A percentile compares a stretch with the other conserved stretches of the same genome.
Conservation (phyloP, 768 basidiomycete genomes). For the Phaeotremella skinneri region DNA sequence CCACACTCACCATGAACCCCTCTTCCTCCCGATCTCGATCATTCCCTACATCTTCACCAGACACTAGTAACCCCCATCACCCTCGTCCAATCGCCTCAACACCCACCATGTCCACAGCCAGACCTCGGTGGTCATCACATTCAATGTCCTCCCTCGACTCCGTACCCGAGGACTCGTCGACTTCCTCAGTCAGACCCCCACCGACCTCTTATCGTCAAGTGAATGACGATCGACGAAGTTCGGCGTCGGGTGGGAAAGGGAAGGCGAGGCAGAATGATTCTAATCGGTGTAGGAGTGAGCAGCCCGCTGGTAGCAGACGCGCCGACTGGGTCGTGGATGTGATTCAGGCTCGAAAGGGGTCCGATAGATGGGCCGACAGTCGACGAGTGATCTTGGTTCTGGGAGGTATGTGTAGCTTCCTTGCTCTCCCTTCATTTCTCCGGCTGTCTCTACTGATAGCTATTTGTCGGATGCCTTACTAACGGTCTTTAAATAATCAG, state of each 20-base stretch:
- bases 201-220: background rate
- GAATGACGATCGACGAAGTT: background rate
- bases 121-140: background rate
- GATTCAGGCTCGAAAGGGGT: conserved; percentile 15
- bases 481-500: conserved; percentile 7
- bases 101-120: background rate
- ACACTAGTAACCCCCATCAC: background rate
- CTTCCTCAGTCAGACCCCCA: background rate
- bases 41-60: background rate
- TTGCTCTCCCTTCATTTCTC: background rate
- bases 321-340: conserved; percentile 35
- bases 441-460: background rate
- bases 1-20: background rate
- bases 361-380: conserved; percentile 19
- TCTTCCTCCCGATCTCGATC: background rate
- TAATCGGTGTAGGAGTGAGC: background rate
- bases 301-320: conserved; percentile 4
- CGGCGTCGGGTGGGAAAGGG: background rate
- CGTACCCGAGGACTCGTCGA: background rate
- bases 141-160: background rate
- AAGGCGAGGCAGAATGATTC: background rate
- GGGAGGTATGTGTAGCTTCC: conserved; percentile 25
- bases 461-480: background rate
- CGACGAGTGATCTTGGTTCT: conserved; percentile 29
- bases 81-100: background rate